Conservation (phyloP, 1,284 basidiomycete species). For the Spongiforma sp. region DNA sequence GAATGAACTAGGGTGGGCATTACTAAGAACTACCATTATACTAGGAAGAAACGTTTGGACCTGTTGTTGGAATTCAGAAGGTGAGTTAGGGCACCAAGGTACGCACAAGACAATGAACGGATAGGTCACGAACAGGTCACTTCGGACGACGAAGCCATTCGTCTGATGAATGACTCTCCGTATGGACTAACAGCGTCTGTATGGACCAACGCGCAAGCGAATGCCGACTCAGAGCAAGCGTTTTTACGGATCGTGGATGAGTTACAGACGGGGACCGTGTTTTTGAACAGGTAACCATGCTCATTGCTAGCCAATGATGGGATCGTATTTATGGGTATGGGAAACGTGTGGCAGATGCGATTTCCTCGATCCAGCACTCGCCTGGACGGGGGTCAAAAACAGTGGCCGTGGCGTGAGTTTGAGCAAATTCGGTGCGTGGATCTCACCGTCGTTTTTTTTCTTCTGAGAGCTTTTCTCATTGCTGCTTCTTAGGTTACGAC, state of each 20-base stretch:
- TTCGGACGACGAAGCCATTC: constrained; percentile 85
- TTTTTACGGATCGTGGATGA: constrained; percentile 77
- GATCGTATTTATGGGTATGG: too few species aligned
- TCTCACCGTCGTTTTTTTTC: neutral
- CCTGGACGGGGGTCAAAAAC: constrained; percentile 95
- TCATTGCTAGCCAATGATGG: too few species aligned
- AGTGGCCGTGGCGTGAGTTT: constrained; percentile 91
- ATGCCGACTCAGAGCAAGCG: constrained; percentile 63
- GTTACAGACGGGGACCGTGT: constrained; percentile 90
- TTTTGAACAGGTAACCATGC: constrained; percentile 72
- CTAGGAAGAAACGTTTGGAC: constrained; percentile 89
- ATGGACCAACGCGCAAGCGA: constrained; percentile 81
- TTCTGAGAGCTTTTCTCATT: neutral
- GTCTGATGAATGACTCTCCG: constrained; percentile 95
- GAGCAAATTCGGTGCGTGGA: constrained; percentile 80
- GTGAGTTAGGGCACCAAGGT: constrained; percentile 41
- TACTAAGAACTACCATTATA: constrained; percentile 29
- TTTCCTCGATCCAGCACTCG: constrained; percentile 87
- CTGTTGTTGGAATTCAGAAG: constrained; percentile 91
- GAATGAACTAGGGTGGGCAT: neutral
- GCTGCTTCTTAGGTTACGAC: constrained; percentile 67
- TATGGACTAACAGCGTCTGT: constrained; percentile 94
- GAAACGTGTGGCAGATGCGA: too few species aligned
- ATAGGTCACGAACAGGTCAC: constrained; percentile 63
- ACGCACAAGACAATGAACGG: neutral